Conservation (phyloP, 108 stramenopile species). For the Stephanodiscus minutulus region DNA sequence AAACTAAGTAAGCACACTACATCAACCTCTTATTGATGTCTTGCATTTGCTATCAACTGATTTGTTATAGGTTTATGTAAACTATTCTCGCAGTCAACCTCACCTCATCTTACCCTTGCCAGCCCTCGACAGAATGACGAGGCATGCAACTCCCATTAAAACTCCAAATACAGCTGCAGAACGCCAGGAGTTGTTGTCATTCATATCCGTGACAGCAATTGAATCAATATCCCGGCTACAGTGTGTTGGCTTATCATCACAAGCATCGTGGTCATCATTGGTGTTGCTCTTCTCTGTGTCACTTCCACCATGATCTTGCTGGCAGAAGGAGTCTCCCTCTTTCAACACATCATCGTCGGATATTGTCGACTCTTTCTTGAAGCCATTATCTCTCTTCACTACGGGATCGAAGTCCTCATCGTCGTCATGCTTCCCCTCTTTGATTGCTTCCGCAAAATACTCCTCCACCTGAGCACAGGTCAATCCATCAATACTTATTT, state of each 20-base stretch:
- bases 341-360: neutral
- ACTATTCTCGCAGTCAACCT: neutral
- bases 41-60: neutral
- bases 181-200: constrained; percentile 9
- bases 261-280: constrained; percentile 1
- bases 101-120: neutral
- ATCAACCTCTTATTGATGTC: neutral
- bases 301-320: neutral
- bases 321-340: neutral
- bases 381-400: constrained; percentile 17
- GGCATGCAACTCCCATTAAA: constrained; percentile 16
- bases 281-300: neutral
- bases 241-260: neutral
- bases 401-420: neutral
- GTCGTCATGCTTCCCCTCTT: constrained; percentile 27
- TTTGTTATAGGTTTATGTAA: neutral
- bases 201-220: neutral
- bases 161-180: constrained; percentile 9
- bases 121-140: constrained; percentile 14
- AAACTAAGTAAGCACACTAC: too few species aligned
- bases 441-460: constrained; percentile 68
- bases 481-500: constrained; percentile 73
- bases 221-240: neutral
- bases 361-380: neutral
- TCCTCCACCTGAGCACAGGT: constrained; percentile 82